Base-by-base conservation (phyloP, 2,329 filamentous ascomycete species). In the Nothophoma quercina region DNA sequence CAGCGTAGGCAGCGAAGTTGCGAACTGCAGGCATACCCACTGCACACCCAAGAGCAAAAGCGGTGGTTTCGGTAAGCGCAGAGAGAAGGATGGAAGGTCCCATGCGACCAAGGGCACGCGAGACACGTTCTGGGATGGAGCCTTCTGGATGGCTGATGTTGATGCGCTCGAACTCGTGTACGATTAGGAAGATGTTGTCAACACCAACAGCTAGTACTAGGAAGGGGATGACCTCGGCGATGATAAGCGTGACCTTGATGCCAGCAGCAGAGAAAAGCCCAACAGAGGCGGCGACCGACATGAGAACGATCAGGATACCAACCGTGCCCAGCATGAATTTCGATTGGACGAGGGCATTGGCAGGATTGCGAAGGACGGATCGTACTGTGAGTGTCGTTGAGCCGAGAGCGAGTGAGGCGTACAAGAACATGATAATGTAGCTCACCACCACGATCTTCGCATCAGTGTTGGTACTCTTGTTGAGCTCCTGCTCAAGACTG, bases 361-460 rank as follows among this genome's bases (percentile, higher is more conserved):
- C 85, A 1, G 93, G 93, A 68, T 96, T 96, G 44, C 85, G 85
- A 40, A 96, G 76, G 36, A 98, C 78, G 51, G 93, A 89, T 62
- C 84, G 85, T 51, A 93, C 78, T 1, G 88, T 90, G 50, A 96
- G 80, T 5, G 89, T 92, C 0, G 90, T 95, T 1, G 93, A 96
- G 0, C 95, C 95, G 0, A 99, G 81, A 0, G 95, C 93, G 45
- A 99, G 78, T 5, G 93, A 98, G 4, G 93, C 95, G 70, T 99
- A 99, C 57, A 99, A 78, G 75, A 99, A 99, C 95, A 99, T 99
- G 78, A 97, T 91, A 59, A 98, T 83, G 77, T 99, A 99, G 81
- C 93, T 98, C 75, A 99, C 88, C 46, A 93, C 86, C 19, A 99
- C 87, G 66, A 99, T 99, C 74, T 93, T 97, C 35, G 93, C 96